Percentiles rank a stretch among this genome's conserved stretches.
These are phyloP conservation scores for Flammula alnicola DNA, from an alignment of 1,284 basidiomycete genomes.

Conservation along the genomic window DNA sequence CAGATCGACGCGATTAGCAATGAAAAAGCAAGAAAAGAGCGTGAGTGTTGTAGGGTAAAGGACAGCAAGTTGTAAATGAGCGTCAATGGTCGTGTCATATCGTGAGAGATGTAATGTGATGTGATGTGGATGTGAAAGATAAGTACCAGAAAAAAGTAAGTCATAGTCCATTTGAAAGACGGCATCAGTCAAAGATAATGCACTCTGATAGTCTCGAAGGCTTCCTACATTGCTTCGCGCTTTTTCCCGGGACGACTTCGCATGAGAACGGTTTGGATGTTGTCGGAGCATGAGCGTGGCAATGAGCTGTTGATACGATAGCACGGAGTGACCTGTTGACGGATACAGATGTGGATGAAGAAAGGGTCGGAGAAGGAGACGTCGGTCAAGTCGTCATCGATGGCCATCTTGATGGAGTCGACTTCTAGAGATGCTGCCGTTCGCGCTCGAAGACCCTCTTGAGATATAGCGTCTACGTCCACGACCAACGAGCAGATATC, in stretches of 20 bases:
- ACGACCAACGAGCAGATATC: not conserved
- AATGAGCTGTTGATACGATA: slow-evolving; percentile 16
- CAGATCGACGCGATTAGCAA: too few species aligned
- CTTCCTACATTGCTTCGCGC: not conserved
- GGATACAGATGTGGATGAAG: slow-evolving; percentile 5
- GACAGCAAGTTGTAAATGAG: too few species aligned
- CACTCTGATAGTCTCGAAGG: slow-evolving; percentile 4
- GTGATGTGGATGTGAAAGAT: too few species aligned
- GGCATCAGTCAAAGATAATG: not conserved
- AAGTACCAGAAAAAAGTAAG: too few species aligned
- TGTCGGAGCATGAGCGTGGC: slow-evolving; percentile 8
- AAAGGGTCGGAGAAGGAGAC: too few species aligned
- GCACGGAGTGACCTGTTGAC: slow-evolving; percentile 1
- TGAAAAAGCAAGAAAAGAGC: too few species aligned
- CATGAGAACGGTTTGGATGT: not conserved
- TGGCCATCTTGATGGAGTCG: slow-evolving; percentile 1
- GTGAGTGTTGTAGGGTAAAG: too few species aligned
- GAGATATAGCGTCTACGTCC: not conserved
- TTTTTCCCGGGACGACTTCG: not conserved
- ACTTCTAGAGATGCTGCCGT: not conserved
- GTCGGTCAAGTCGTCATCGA: slow-evolving; percentile 2
- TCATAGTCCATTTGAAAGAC: too few species aligned
- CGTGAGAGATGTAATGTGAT: too few species aligned
- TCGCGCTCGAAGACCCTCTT: not conserved
- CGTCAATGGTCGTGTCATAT: too few species aligned